Base-by-base conservation (phyloP, 164 flowering plant species). In the Liquidambar formosana region DNA sequence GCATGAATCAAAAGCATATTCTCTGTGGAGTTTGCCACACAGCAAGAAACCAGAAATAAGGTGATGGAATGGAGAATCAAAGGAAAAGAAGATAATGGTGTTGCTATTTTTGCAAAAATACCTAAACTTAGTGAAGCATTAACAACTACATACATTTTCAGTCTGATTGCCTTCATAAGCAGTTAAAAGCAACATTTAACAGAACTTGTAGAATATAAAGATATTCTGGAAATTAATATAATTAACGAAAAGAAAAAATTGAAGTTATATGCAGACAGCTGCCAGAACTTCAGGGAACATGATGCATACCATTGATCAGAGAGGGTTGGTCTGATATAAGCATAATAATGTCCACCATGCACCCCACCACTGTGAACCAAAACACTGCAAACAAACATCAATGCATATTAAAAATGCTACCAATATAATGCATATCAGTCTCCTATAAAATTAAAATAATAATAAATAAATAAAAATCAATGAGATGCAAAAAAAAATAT, bases 271-370 rank as follows among this genome's bases (percentile, higher is more conserved):
- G 16, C 16, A 3, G 14, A 23, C 33, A 45, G 59, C 59, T 21
- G 22, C 2, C 59, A 56, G 21, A 56, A 56, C 28, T 23, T 28
- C 2, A 22, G 16, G 21, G 23, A 51, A 16, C 6, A 44, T 11
- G 41, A 58, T 33, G 27, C 74, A 53, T 76, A 79, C 82, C 82
- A 79, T 59, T 73, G 79, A 64, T 79, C 80, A 26, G 80, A 76
- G 27, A 79, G 77, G 15, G 80, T 76, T 54, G 82, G 82, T 65
- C 82, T 79, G 53, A 79, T 79, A 66, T 68, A 79, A 65, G 82
- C 82, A 76, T 79, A 79, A 68, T 79, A 76, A 54, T 79, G 82
- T 57, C 80, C 82, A 59, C 80, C 82, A 48, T 76, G 79, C 19
- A 76, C 77, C 45, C 82, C 82, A 26, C 79, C 82, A 57, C 79